A percentile compares a stretch with the other conserved stretches of the same genome.
These are phyloP conservation scores for Mycosphaerella arachidis DNA, from an alignment of 2,329 filamentous ascomycete species.

Conservation along the genomic window DNA sequence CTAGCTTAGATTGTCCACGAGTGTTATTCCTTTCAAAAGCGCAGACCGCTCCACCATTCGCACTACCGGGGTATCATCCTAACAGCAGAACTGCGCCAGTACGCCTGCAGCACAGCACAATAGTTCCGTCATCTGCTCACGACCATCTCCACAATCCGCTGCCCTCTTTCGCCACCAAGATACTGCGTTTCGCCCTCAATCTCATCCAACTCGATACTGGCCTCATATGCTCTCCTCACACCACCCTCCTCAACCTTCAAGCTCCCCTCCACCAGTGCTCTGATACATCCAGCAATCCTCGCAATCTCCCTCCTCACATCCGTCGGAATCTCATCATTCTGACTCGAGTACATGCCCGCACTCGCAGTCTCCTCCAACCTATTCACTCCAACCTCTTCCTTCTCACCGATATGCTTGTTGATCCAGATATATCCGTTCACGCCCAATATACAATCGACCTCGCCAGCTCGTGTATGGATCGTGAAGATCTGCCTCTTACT, in stretches of 20 bases:
- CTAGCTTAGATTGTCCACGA: not conserved
- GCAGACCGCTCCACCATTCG: not conserved
- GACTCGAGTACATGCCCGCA: conserved; percentile 84
- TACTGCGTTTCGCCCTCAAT: conserved; percentile 52
- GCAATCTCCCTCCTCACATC: conserved; percentile 84
- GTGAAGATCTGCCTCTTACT: conserved; percentile 85
- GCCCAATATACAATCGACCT: conserved; percentile 80
- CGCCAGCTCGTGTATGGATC: conserved; percentile 58
- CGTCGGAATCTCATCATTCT: conserved; percentile 79
- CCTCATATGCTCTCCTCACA: conserved; percentile 76
- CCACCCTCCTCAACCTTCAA: conserved; percentile 86
- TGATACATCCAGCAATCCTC: conserved; percentile 73
- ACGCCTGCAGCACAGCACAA: not conserved
- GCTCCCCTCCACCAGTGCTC: conserved; percentile 75
- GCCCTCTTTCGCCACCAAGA: conserved; percentile 37
- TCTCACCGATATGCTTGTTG: conserved; percentile 64
- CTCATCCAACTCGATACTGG: conserved; percentile 69
- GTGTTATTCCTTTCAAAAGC: not conserved
- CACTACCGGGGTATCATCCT: not conserved
- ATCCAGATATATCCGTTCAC: conserved; percentile 99
- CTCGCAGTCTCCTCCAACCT: conserved; percentile 83
- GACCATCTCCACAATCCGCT: conserved; percentile 34
- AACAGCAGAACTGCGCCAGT: not conserved
- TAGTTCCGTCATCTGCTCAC: conserved; percentile 13
- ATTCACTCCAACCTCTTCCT: conserved; percentile 64